phyloP scores from a whole-genome alignment of 108 stramenopile genomes.

The Nannochloropsis gaditana region DNA sequence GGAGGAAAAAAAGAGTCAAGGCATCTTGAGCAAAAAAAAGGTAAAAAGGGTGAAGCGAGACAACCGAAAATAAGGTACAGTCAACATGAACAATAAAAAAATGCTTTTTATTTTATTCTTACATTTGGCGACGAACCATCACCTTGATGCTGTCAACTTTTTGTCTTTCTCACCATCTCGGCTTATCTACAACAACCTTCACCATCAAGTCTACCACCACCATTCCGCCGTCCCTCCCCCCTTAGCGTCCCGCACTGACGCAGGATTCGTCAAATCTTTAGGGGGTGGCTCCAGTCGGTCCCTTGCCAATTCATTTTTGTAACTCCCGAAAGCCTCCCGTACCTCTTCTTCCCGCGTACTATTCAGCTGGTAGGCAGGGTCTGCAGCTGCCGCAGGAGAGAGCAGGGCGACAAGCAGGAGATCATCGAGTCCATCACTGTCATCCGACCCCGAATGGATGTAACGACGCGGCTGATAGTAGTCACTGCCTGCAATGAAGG shows the following conservation, averaged over 20 bases:
- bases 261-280: neutral
- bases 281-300: neutral
- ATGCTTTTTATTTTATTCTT: too few relatives aligned
- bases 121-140: too few relatives aligned
- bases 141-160: too few relatives aligned
- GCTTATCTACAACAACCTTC: neutral
- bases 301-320: neutral
- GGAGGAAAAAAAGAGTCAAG: too few relatives aligned
- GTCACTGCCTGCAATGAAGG: neutral
- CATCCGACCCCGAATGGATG: neutral
- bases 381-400: neutral
- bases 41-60: too few relatives aligned
- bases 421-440: neutral
- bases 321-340: neutral
- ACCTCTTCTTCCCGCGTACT: neutral
- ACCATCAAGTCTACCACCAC: neutral
- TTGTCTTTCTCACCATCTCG: too few relatives aligned
- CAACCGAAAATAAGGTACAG: too few relatives aligned
- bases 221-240: neutral
- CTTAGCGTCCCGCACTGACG: neutral
- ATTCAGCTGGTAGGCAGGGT: neutral
- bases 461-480: constrained; percentile 4
- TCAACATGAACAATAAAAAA: too few relatives aligned
- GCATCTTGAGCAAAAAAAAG: too few relatives aligned
- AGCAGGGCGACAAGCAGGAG: neutral